Evolutionary conservation across 2,329 filamentous ascomycete species (phyloP).

Genomic region (Domatiomyces catenatus): DNA sequence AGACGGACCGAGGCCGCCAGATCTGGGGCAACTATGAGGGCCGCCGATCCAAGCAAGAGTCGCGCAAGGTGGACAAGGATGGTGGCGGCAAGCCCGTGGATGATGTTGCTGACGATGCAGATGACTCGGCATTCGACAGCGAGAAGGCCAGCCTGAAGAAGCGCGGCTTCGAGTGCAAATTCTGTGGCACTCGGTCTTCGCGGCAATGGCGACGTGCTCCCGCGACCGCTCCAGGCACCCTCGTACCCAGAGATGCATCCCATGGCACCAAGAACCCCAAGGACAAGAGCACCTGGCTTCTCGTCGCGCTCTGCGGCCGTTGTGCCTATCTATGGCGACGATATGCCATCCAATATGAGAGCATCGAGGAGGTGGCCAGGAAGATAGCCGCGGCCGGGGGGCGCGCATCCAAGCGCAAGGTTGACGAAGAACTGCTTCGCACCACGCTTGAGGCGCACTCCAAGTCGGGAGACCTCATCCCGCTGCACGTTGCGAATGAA

Average conservation of each 20-base stretch:
- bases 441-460: conserved; percentile 32
- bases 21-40: conserved; percentile 83
- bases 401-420: conserved; percentile 69
- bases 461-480: conserved; percentile 28
- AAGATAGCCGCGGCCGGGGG: conserved; percentile 68
- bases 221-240: conserved; percentile 53
- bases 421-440: conserved; percentile 67
- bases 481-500: conserved; percentile 27
- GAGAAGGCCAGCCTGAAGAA: conserved; percentile 69
- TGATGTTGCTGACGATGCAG: conserved; percentile 78
- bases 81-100: conserved; percentile 67
- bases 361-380: conserved; percentile 77
- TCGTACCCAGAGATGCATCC: conserved; percentile 48
- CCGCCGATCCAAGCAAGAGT: conserved; percentile 79
- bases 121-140: conserved; percentile 90
- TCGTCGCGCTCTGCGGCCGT: conserved; percentile 72
- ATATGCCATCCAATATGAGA: conserved; percentile 91
- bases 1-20: conserved; percentile 66
- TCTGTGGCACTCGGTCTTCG: conserved; percentile 65
- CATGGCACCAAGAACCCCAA: conserved; percentile 44
- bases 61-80: conserved; percentile 42
- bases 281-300: conserved; percentile 59
- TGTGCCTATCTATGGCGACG: conserved; percentile 90
- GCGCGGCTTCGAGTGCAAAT: conserved; percentile 81
- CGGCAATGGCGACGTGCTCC: conserved; percentile 87